phyloP scores from a whole-genome alignment of 345 rosid genomes.

The Salix viminalis region DNA sequence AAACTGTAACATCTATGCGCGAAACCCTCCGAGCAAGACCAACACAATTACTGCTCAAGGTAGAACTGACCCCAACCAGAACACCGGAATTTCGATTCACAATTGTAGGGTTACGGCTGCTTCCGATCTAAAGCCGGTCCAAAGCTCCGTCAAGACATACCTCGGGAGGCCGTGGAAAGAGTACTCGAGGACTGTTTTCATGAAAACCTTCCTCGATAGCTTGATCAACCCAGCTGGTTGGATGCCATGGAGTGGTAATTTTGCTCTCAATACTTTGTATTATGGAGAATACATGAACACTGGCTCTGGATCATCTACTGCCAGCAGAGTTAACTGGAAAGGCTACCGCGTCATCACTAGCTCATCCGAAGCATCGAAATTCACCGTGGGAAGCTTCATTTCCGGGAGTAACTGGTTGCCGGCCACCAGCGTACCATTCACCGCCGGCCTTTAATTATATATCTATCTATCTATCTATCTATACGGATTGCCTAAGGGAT shows the following conservation, averaged over 20 bases:
- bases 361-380: conserved; percentile 38
- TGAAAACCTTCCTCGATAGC: conserved; percentile 49
- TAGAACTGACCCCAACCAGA: conserved; percentile 44
- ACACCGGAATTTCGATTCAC: conserved; percentile 56
- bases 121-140: conserved; percentile 17
- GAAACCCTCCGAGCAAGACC: conserved; percentile 37
- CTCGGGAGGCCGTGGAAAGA: conserved; percentile 67
- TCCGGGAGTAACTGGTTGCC: conserved; percentile 63
- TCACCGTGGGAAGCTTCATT: conserved; percentile 49
- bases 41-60: conserved; percentile 69
- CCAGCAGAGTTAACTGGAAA: conserved; percentile 56
- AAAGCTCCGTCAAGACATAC: conserved; percentile 32
- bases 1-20: conserved; percentile 45
- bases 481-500: background rate
- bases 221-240: conserved; percentile 52
- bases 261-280: conserved; percentile 54
- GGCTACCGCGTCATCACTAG: conserved; percentile 59
- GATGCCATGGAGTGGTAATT: conserved; percentile 54
- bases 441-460: conserved; percentile 43
- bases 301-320: conserved; percentile 62
- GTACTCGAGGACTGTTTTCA: conserved; percentile 58
- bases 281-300: conserved; percentile 66
- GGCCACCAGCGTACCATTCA: conserved; percentile 50
- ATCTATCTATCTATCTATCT: too few species aligned
- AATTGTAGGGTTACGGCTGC: conserved; percentile 49